A percentile compares a stretch with the other conserved stretches of the same genome.
Conservation (phyloP, 441 rosid genomes). For the Kokia cookei region DNA sequence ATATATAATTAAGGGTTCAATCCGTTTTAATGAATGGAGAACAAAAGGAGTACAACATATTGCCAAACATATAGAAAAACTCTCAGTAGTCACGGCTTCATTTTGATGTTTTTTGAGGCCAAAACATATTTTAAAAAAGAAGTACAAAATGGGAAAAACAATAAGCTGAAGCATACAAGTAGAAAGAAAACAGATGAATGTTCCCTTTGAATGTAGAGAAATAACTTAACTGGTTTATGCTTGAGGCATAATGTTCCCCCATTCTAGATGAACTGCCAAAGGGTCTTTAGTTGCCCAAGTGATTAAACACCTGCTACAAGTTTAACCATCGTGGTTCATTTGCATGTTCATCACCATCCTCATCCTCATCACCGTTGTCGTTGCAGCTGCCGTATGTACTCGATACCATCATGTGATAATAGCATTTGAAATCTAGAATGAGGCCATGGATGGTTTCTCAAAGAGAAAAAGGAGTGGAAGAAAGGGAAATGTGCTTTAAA, state of each 20-base stretch:
- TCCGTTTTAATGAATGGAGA: background rate
- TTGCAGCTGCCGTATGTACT: background rate
- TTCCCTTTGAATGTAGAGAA: background rate
- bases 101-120: background rate
- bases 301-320: constrained; percentile 6
- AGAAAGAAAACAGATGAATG: background rate
- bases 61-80: background rate
- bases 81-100: background rate
- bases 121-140: background rate
- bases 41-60: background rate
- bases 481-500: constrained; percentile 14
- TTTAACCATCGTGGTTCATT: background rate
- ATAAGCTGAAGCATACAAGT: background rate
- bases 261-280: constrained; percentile 35
- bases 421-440: background rate
- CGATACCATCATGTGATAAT: background rate
- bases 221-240: background rate
- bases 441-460: constrained; percentile 6
- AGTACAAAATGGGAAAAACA: background rate
- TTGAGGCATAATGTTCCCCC: background rate
- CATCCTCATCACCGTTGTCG: constrained; percentile 12
- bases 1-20: background rate
- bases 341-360: constrained; percentile 12
- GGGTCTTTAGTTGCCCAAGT: constrained; percentile 54
- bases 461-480: constrained; percentile 12